Base-by-base conservation (phyloP, 2,329 filamentous ascomycete genomes). In the Magnaporthiopsis rhizophila region DNA sequence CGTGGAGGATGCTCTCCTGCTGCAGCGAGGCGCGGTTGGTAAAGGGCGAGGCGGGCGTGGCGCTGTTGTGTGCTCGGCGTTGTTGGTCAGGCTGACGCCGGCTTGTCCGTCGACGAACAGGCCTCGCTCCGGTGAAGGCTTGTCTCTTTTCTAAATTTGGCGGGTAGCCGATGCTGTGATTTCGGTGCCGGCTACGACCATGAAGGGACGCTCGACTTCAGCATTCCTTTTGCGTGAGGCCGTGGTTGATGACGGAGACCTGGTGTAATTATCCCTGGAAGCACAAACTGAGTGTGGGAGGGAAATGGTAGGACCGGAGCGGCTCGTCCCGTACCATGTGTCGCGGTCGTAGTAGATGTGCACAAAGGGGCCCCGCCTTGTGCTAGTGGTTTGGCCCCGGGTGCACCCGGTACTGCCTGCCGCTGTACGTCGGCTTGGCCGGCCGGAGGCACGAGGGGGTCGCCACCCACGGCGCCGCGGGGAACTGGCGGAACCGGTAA, bases 251-350 rank as follows among this genome's bases (percentile, higher is more conserved):
- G 28, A 30, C 3, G 28, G 28, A 5, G 28, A 3, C 28, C 28
- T 30, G 28, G 28, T 5, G 28, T 30, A 30, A 30, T 30, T 30
- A 30, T 30, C 28, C 28, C 28, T 30, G 28, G 3, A 5, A 30
- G 28, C 28, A 30, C 28, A n/a, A 5, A 30, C 28, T 3, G 28
- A 30, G 28, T 30, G 28, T 30, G 28, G 28, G 28, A 30, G 28
- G 28, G 28, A 30, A 30, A 34, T 76, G 72, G 56, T 78, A 75
- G 1, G 79, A 67, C 84, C 78, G 62, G 83, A 71, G 21, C 76
- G 74, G 67, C 79, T 74, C 21, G 75, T 74, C 65, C 77, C 75
- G 71, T 81, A 81, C 76, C 77, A 81, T 1, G 66, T 64, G 9
- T 72, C 71, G 18, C 72, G 70, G 8, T 63, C 65, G 68, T 76